Percentiles rank a stretch among this genome's conserved stretches.
Conservation (phyloP, 1,284 basidiomycete species). For the Sparassis latifolia region DNA sequence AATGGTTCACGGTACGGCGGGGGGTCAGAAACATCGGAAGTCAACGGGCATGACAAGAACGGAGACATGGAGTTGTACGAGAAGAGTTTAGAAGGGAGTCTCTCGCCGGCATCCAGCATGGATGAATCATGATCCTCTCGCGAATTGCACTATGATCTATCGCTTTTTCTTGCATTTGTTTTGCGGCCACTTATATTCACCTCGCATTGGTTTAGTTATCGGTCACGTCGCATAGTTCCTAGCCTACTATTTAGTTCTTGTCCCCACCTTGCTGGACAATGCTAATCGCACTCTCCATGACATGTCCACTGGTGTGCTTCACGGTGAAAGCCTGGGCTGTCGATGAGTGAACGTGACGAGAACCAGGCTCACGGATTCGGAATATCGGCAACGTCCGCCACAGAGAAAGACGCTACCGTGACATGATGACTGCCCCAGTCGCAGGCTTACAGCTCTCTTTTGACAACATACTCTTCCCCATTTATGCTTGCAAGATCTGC, state of each 20-base stretch:
- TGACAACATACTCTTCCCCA: constrained; percentile 9
- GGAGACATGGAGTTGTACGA: constrained; percentile 18
- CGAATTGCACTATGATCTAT: not conserved
- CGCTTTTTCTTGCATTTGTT: not conserved
- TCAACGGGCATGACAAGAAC: constrained; percentile 10
- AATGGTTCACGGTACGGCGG: constrained; percentile 2
- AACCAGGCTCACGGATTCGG: too few species aligned
- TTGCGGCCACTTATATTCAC: not conserved
- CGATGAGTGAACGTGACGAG: too few species aligned
- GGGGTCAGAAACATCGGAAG: constrained; percentile 3
- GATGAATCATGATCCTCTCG: constrained; percentile 22
- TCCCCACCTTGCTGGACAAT: too few species aligned
- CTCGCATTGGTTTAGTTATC: not conserved
- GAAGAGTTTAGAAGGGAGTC: constrained; percentile 24
- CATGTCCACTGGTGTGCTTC: too few species aligned
- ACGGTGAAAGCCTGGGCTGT: too few species aligned
- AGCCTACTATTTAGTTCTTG: too few species aligned
- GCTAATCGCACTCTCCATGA: too few species aligned
- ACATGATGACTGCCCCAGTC: not conserved
- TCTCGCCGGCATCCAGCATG: constrained; percentile 26
- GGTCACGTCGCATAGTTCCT: not conserved
- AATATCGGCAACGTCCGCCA: too few species aligned
- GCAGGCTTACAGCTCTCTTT: not conserved
- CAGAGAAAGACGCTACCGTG: too few species aligned
- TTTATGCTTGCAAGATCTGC: constrained; percentile 51